Base-by-base conservation (phyloP, 192 early-diverging fungal genomes). In the Chytriomyces confervae region DNA sequence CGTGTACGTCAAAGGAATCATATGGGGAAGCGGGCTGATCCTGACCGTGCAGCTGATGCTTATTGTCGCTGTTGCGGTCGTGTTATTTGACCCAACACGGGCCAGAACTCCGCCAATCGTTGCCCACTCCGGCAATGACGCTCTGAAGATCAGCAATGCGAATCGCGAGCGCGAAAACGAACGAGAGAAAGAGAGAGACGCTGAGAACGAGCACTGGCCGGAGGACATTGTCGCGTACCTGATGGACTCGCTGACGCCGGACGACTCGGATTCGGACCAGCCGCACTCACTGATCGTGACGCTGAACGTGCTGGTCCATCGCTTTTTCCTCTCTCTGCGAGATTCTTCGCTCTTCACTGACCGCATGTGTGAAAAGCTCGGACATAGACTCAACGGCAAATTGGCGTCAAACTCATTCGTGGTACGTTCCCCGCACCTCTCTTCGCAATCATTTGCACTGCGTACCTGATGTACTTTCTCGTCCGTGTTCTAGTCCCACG, bases 271-370 rank as follows among this genome's bases (percentile, higher is more conserved):
- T 16, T 20, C 18, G 23, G 10, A 57, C 9, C 46, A 18, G 24
- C 36, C 36, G 36, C 36, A 36, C 36, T 36, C 36, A 4, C 36
- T 36, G 36, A 57, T 23, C 16, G n/a, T 18, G 48, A 61, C n/a
- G 11, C n/a, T 88, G 43, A 88, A 89, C 65, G 77, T 89, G 6
- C 29, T 81, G 11, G 75, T 82, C 11, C 72, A 85, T 27, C 76
- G 88, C 23, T 85, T 83, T 76, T 89, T 86, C 64, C 72, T 89
- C n/a, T 80, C 81, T 4, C 75, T 89, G 63, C 27, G 88, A 43
- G 84, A 79, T 46, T 77, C 68, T 20, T 36, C 72, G 50, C 69
- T 84, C 46, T 89, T 88, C 80, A 86, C 83, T 50, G 61, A 62
- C 50, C 69, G 75, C 24, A 78, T 77, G 57, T 79, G 76, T 13